phyloP scores from a whole-genome alignment of 768 basidiomycete genomes.

The Ramaria sp. region DNA sequence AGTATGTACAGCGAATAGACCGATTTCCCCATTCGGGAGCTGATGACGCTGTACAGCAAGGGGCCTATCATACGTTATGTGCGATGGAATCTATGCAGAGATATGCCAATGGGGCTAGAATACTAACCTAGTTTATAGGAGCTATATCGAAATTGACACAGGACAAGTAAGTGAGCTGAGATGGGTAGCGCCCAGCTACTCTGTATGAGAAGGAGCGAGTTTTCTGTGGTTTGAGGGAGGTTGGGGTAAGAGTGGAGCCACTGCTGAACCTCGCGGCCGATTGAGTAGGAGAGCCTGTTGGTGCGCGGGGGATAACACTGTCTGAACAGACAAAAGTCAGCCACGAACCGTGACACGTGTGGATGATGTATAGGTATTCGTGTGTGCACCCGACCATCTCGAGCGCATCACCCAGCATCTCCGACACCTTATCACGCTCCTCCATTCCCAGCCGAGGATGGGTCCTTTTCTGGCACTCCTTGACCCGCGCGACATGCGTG shows the following conservation, averaged over 20 bases:
- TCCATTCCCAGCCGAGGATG: not conserved
- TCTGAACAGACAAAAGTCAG: not conserved
- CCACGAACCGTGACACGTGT: too few relatives aligned
- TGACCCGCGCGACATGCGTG: not conserved
- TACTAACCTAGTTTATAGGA: too few relatives aligned
- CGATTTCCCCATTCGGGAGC: too few relatives aligned
- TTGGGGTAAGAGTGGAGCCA: slow-evolving; percentile 1
- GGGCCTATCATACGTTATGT: too few relatives aligned
- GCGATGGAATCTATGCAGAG: too few relatives aligned
- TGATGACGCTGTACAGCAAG: too few relatives aligned
- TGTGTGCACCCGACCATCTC: not conserved
- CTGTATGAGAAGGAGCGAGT: not conserved
- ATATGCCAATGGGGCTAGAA: too few relatives aligned
- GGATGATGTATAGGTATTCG: too few relatives aligned
- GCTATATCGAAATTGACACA: too few relatives aligned
- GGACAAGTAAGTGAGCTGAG: too few relatives aligned
- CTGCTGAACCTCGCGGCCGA: not conserved
- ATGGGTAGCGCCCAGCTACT: too few relatives aligned
- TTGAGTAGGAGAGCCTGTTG: not conserved
- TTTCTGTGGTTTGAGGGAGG: not conserved
- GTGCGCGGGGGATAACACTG: not conserved
- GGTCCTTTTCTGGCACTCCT: not conserved
- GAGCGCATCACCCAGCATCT: slow-evolving; percentile 2
- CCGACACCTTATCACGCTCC: not conserved
- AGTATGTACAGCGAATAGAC: too few relatives aligned